Evolutionary conservation across 208 protist species (phyloP).

Genomic region (Phytomonas sp.): DNA sequence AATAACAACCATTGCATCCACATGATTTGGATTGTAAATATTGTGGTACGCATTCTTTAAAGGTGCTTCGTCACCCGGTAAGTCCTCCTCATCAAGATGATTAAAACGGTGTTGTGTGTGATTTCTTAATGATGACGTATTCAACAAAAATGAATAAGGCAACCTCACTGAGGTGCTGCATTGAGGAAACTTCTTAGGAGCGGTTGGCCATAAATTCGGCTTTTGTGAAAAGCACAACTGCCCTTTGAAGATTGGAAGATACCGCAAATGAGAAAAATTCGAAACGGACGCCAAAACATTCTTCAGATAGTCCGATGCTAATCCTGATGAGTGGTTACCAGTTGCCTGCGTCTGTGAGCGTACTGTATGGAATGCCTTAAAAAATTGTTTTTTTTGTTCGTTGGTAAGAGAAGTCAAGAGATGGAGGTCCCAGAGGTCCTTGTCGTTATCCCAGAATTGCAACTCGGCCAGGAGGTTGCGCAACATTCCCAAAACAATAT

Average conservation of each 20-base stretch:
- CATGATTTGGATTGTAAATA: neutral
- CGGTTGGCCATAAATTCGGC: neutral
- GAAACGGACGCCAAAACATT: neutral
- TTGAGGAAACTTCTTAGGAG: neutral
- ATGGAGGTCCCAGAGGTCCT: constrained; percentile 40
- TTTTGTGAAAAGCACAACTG: constrained; percentile 8
- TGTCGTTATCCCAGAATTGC: constrained; percentile 35
- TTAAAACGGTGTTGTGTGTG: neutral
- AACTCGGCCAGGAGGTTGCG: constrained; percentile 44
- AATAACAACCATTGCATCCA: neutral
- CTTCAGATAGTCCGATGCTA: neutral
- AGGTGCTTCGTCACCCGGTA: neutral
- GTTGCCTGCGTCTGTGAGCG: neutral
- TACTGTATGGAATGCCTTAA: neutral
- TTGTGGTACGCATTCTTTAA: neutral
- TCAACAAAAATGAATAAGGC: neutral
- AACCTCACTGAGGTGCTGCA: neutral
- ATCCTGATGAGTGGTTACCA: neutral
- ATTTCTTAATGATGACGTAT: neutral
- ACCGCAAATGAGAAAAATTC: neutral
- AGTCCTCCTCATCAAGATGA: neutral
- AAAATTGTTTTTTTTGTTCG: neutral
- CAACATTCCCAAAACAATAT: constrained; percentile 3
- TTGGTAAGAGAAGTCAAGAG: constrained; percentile 16
- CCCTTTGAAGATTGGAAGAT: constrained; percentile 15